A percentile compares a stretch with the other conserved stretches of the same genome.
These are phyloP conservation scores for Funneliformis geosporum DNA, from an alignment of 192 early-diverging fungal species.

Conservation along the genomic window DNA sequence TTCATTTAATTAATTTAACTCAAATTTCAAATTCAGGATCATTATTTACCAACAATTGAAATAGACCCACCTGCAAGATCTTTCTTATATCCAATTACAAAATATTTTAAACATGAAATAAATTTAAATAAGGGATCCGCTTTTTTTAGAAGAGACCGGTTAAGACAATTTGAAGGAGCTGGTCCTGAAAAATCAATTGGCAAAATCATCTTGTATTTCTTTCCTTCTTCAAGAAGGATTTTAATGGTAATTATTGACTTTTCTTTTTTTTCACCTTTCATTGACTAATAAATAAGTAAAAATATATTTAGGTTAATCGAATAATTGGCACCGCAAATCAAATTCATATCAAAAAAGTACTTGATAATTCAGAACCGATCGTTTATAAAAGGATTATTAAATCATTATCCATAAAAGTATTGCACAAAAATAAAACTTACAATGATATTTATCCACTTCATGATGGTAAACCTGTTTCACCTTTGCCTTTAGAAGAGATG, in stretches of 20 bases:
- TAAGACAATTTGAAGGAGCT: slow-evolving; percentile 40
- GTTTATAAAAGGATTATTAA: slow-evolving; percentile 32
- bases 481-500: slow-evolving; percentile 26
- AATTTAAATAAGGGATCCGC: slow-evolving; percentile 36
- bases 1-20: background rate
- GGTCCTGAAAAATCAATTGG: slow-evolving; percentile 38
- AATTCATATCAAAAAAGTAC: slow-evolving; percentile 34
- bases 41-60: background rate
- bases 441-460: slow-evolving; percentile 56
- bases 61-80: background rate
- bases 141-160: slow-evolving; percentile 39
- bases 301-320: background rate
- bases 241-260: slow-evolving; percentile 34
- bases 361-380: slow-evolving; percentile 33
- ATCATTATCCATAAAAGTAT: slow-evolving; percentile 47
- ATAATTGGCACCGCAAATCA: slow-evolving; percentile 24
- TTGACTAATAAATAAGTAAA: background rate
- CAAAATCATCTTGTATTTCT: slow-evolving; percentile 43
- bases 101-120: slow-evolving; percentile 30
- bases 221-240: slow-evolving; percentile 31
- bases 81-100: slow-evolving; percentile 15
- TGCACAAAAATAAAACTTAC: slow-evolving; percentile 46
- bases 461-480: slow-evolving; percentile 49
- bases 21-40: background rate
- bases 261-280: background rate